phyloP scores from a whole-genome alignment of 2,329 filamentous ascomycete species.

The Didymella glomerata region DNA sequence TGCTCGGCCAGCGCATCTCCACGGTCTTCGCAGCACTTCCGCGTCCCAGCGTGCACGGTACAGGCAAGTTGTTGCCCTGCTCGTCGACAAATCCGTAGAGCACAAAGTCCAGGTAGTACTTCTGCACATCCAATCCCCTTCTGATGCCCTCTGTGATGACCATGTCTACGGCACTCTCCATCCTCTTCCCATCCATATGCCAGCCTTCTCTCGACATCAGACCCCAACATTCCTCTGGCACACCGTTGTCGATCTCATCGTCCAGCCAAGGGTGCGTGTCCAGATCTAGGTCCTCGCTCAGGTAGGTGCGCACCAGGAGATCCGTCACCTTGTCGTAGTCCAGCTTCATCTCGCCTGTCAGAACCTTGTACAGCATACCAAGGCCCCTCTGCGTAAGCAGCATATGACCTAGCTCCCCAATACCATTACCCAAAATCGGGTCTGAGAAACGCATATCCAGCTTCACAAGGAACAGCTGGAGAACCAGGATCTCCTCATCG shows the following conservation, averaged over 20 bases:
- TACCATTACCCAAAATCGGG: slow-evolving; percentile 64
- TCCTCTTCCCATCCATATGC: slow-evolving; percentile 65
- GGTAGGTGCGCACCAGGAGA: slow-evolving; percentile 34
- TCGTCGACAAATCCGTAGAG: slow-evolving; percentile 68
- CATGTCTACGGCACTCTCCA: slow-evolving; percentile 50
- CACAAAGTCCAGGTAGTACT: slow-evolving; percentile 65
- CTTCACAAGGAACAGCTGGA: slow-evolving; percentile 74
- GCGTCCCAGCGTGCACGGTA: slow-evolving; percentile 60
- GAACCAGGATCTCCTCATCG: slow-evolving; percentile 67
- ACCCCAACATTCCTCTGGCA: slow-evolving; percentile 47
- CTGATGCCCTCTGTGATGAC: slow-evolving; percentile 62
- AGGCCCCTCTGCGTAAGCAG: slow-evolving; percentile 66
- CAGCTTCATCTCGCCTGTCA: slow-evolving; percentile 63
- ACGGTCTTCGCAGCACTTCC: slow-evolving; percentile 52
- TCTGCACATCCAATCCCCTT: slow-evolving; percentile 63
- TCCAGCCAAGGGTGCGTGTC: slow-evolving; percentile 32
- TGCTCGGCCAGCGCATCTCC: slow-evolving; percentile 10
- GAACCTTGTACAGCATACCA: slow-evolving; percentile 37
- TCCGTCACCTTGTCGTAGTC: slow-evolving; percentile 38
- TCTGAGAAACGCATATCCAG: slow-evolving; percentile 74
- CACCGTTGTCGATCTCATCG: slow-evolving; percentile 34
- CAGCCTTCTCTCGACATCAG: slow-evolving; percentile 53
- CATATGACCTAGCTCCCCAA: slow-evolving; percentile 49
- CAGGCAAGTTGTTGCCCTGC: slow-evolving; percentile 58
- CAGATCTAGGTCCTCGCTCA: slow-evolving; percentile 29